Evolutionary conservation across 352 stramenopile genomes (phyloP), one percentile per base, ranked within the genome.

Genomic region (Plasmopara halstedii): DNA sequence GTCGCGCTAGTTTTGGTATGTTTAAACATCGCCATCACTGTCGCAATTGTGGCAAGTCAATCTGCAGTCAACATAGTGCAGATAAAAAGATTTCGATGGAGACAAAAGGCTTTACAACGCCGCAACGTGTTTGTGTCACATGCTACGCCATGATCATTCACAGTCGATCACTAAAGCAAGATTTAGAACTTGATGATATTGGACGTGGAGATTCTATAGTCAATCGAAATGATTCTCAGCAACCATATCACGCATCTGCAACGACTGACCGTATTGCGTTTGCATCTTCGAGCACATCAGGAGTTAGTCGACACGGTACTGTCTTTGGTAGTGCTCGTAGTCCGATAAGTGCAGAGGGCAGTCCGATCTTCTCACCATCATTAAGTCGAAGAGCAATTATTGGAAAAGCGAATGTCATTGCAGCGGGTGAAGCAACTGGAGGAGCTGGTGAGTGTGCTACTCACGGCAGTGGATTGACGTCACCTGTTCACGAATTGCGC

Each of bases 21-120:
- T 89, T 92, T 47, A 92, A 89, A 52, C 80, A 87, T 44, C 79
- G 79, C 3, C 79, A 91, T 51, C 79, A 91, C 60, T 91, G 79
- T 57, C 76, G 79, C 19, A 88, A 88, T 56, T 91, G 79, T 42
- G 79, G 79, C 20, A 83, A 88, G 33, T 87, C 73, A 21, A 87
- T 91, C 47, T 91, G 79, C 60, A 82, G 70, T 25, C 72, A 86
- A 29, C 80, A 92, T 53, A 88, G 74, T 46, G 76, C 79, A 5
- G 79, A 86, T 45, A 87, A 85, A 57, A 91, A 91, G 50, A 68
- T 88, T 33, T 43, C 58, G 11, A 85, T 91, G 60, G 51, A 64
- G 19, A 45, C 62, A 11, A 87, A 87, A 42, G 80, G 80, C 0
- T 91, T 88, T 56, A 73, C 73, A 11, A 83, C 74, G 0, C 80